Evolutionary conservation across 108 stramenopile species (phyloP).

Genomic region (Stephanodiscus triporus): DNA sequence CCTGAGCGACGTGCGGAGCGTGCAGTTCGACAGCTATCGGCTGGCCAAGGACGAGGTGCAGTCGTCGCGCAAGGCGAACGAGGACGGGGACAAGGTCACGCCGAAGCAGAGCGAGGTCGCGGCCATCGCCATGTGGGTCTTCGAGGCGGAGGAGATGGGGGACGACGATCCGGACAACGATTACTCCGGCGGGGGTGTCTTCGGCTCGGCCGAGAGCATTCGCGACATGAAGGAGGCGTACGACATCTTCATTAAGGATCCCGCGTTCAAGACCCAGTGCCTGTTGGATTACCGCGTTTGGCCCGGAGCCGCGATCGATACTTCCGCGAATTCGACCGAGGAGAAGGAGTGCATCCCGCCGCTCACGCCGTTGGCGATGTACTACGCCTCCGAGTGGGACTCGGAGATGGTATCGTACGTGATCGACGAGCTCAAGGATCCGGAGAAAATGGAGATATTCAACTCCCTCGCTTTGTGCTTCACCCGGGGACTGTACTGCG

Average conservation of each 20-base stretch:
- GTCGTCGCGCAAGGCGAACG: background rate
- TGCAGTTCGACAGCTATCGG: conserved; percentile 51
- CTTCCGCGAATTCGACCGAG: too few species aligned
- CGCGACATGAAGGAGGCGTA: conserved; percentile 51
- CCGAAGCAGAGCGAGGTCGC: conserved; percentile 15
- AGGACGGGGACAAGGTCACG: background rate
- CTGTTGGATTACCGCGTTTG: conserved; percentile 30
- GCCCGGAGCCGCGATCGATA: too few species aligned
- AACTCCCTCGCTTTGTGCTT: conserved; percentile 44
- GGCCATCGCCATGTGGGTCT: conserved; percentile 58
- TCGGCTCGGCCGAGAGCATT: conserved; percentile 39
- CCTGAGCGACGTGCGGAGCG: conserved; percentile 47
- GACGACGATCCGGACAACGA: background rate
- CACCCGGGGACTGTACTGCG: conserved; percentile 34
- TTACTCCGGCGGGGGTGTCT: conserved; percentile 22
- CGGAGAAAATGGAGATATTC: conserved; percentile 35
- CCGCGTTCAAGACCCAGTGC: conserved; percentile 40
- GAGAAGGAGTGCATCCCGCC: conserved; percentile 36
- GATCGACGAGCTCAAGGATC: conserved; percentile 35
- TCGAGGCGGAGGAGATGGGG: conserved; percentile 37
- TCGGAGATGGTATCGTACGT: conserved; percentile 36
- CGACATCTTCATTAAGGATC: conserved; percentile 46
- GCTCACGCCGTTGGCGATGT: conserved; percentile 42
- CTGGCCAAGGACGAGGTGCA: conserved; percentile 48
- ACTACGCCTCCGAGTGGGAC: conserved; percentile 54